Percentiles rank a stretch among this genome's conserved stretches.
Evolutionary conservation across 257 asterid genomes (phyloP).

Genomic region (Gentiana macrophylla): DNA sequence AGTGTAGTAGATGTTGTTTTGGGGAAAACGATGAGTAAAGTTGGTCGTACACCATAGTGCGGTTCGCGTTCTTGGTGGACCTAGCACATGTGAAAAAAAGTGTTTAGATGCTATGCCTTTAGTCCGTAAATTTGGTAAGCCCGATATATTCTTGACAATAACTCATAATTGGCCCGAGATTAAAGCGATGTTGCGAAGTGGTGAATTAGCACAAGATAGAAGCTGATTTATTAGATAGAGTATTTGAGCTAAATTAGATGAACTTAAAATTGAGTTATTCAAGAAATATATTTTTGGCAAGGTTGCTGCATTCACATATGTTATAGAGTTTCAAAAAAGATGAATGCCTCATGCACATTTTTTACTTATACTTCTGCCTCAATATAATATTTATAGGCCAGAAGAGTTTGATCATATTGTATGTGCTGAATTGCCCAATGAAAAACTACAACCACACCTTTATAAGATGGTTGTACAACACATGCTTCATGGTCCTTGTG

Average conservation of each 20-base stretch:
- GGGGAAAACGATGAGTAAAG: not conserved
- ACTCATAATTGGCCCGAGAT: conserved; percentile 1
- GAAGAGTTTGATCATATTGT: not conserved
- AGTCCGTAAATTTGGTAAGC: too few species aligned
- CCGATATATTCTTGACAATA: not conserved
- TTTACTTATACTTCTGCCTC: not conserved
- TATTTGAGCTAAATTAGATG: not conserved
- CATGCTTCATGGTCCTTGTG: conserved; percentile 6
- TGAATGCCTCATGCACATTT: not conserved
- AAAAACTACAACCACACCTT: not conserved
- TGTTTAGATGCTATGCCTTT: too few species aligned
- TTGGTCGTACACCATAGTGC: not conserved
- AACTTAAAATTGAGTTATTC: not conserved
- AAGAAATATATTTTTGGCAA: not conserved
- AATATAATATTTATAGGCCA: not conserved
- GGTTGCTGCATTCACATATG: not conserved
- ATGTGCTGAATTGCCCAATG: not conserved
- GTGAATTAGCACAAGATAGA: conserved; percentile 1
- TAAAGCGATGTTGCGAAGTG: not conserved
- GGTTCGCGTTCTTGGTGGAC: not conserved
- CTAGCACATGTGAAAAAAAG: not conserved
- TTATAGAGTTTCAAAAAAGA: not conserved
- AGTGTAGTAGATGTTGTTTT: not conserved
- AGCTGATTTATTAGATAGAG: not conserved
- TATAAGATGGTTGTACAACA: not conserved